A percentile compares a stretch with the other conserved stretches of the same genome.
Conservation (phyloP, 768 basidiomycete species). For the Sistotremastrum niveocremeum region DNA sequence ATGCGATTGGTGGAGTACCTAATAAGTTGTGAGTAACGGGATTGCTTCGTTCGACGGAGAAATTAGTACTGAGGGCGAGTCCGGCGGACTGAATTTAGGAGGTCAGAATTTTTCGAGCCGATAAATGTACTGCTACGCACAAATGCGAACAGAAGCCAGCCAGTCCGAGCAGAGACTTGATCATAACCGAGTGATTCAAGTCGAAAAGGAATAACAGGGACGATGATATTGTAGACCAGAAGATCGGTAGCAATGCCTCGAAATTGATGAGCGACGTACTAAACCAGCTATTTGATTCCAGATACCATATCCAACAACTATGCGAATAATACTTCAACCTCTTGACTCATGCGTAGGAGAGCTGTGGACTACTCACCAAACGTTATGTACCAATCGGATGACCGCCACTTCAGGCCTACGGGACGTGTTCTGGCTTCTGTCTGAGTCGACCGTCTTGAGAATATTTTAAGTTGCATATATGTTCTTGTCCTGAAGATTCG, state of each 20-base stretch:
- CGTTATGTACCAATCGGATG: constrained; percentile 44
- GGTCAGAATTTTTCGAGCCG: constrained; percentile 3
- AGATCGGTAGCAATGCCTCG: constrained; percentile 34
- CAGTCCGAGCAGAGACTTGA: constrained; percentile 34
- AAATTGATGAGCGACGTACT: neutral
- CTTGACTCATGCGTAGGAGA: neutral
- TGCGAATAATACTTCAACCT: neutral
- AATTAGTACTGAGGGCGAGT: constrained; percentile 15
- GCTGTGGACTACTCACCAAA: constrained; percentile 17
- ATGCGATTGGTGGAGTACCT: constrained; percentile 47
- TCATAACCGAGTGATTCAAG: constrained; percentile 34
- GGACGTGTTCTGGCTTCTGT: constrained; percentile 14
- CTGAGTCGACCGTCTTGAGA: neutral
- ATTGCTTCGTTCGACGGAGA: constrained; percentile 3
- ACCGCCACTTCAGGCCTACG: constrained; percentile 40
- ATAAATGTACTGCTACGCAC: constrained; percentile 20
- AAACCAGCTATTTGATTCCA: neutral
- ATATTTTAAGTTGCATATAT: neutral
- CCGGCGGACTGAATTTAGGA: constrained; percentile 33
- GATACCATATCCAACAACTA: constrained; percentile 38
- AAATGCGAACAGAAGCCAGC: constrained; percentile 50
- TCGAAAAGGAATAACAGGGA: constrained; percentile 53
- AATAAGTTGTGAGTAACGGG: neutral
- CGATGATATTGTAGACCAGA: constrained; percentile 47
- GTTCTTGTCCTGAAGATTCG: neutral